These are phyloP conservation scores for Neocucurbitaria cava DNA, from an alignment of 2,329 filamentous ascomycete genomes.

Conservation along the genomic window DNA sequence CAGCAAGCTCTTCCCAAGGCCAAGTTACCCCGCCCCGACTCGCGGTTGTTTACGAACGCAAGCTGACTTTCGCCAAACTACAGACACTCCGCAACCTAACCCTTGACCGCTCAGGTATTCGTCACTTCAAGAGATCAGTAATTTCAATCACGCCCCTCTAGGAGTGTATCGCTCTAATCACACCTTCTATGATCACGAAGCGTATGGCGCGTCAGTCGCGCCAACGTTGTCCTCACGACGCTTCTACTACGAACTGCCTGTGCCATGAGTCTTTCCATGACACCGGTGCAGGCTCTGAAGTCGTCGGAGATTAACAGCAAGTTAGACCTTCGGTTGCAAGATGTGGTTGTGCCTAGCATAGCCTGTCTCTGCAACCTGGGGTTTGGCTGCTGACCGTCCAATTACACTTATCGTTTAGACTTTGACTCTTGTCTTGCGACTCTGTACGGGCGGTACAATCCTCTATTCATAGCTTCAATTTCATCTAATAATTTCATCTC, in stretches of 20 bases:
- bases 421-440: not conserved
- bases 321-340: not conserved
- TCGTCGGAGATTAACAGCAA: not conserved
- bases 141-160: not conserved
- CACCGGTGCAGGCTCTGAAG: not conserved
- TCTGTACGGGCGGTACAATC: not conserved
- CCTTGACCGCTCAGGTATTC: not conserved
- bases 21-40: too few relatives aligned
- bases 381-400: not conserved
- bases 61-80: not conserved
- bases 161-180: not conserved
- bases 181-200: not conserved
- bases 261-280: not conserved
- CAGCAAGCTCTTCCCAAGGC: too few relatives aligned
- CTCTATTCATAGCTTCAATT: not conserved
- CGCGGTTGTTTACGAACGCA: too few relatives aligned
- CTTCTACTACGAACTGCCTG: not conserved
- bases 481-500: too few relatives aligned
- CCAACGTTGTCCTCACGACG: not conserved
- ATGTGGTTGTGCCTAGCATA: not conserved
- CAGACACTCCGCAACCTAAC: not conserved
- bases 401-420: not conserved
- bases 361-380: not conserved
- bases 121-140: not conserved
- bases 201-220: not conserved